Evolutionary conservation across 2,329 filamentous ascomycete genomes (phyloP).

Genomic region (Botryotinia narcissicola): DNA sequence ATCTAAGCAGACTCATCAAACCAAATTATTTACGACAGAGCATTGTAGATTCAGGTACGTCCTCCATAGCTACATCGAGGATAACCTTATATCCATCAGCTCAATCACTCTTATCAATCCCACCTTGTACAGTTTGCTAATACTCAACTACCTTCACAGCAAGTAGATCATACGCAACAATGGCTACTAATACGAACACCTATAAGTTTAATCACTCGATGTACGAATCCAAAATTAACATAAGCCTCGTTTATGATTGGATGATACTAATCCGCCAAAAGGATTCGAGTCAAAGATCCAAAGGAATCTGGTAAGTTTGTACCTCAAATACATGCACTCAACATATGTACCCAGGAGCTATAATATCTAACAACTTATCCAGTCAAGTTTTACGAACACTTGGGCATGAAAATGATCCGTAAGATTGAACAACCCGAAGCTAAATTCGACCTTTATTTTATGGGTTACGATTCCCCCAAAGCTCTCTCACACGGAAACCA

Average conservation of each 20-base stretch:
- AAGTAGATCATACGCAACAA: constrained; percentile 37
- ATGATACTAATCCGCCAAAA: constrained; percentile 40
- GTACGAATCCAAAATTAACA: constrained; percentile 45
- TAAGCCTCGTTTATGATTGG: not conserved
- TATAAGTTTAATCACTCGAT: constrained; percentile 93
- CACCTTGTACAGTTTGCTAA: constrained; percentile 21
- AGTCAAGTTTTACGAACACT: constrained; percentile 91
- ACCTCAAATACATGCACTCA: not conserved
- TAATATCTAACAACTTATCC: constrained; percentile 18
- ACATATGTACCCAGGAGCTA: not conserved
- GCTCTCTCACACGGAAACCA: constrained; percentile 72
- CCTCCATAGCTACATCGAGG: not conserved
- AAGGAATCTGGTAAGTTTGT: constrained; percentile 62
- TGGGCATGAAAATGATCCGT: constrained; percentile 82
- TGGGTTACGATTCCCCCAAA: constrained; percentile 77
- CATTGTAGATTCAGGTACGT: constrained; percentile 31
- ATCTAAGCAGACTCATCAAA: constrained; percentile 28
- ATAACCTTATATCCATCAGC: not conserved
- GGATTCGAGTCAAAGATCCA: constrained; percentile 93
- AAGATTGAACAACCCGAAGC: constrained; percentile 79
- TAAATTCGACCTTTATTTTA: constrained; percentile 95
- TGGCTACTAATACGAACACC: constrained; percentile 66
- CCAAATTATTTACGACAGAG: constrained; percentile 24
- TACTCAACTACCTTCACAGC: constrained; percentile 28
- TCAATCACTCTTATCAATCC: constrained; percentile 6